Percentiles rank a stretch among this genome's conserved stretches.
These are phyloP conservation scores for Cutaneotrichosporon cutaneum DNA, from an alignment of 1,284 basidiomycete genomes.

Conservation along the genomic window DNA sequence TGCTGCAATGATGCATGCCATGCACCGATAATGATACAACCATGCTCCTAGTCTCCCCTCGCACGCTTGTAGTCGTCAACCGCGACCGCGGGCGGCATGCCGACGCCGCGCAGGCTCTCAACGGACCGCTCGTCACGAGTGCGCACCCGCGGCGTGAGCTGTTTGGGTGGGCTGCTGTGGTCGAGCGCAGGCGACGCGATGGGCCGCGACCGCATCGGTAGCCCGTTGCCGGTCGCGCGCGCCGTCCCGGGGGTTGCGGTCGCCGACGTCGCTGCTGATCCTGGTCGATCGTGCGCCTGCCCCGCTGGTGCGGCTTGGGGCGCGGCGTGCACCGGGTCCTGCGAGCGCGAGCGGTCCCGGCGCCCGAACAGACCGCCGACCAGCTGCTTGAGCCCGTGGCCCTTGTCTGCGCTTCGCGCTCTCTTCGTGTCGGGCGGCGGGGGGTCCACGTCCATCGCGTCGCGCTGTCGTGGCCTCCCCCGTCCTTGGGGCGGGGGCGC, in stretches of 20 bases:
- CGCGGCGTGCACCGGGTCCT: background rate
- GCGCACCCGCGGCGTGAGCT: conserved; percentile 40
- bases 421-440: background rate
- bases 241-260: background rate
- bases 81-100: background rate
- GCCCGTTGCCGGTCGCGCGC: background rate
- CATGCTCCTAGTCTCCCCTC: conserved; percentile 14
- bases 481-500: background rate
- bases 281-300: conserved; percentile 5
- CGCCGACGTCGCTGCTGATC: background rate
- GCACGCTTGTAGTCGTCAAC: conserved; percentile 19
- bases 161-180: conserved; percentile 20
- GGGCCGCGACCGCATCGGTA: conserved; percentile 3
- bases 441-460: conserved; percentile 24
- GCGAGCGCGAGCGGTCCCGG: conserved; percentile 5
- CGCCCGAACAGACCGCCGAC: conserved; percentile 23
- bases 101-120: conserved; percentile 19
- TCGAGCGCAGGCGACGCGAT: background rate
- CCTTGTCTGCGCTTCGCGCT: background rate
- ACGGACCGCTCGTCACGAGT: conserved; percentile 40
- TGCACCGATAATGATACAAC: background rate
- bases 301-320: conserved; percentile 1
- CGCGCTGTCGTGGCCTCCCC: conserved; percentile 14
- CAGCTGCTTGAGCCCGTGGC: conserved; percentile 14
- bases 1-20: conserved; percentile 4